These are phyloP conservation scores for Ophiostoma australiae DNA, from an alignment of 2,329 filamentous ascomycete species.

Conservation along the genomic window DNA sequence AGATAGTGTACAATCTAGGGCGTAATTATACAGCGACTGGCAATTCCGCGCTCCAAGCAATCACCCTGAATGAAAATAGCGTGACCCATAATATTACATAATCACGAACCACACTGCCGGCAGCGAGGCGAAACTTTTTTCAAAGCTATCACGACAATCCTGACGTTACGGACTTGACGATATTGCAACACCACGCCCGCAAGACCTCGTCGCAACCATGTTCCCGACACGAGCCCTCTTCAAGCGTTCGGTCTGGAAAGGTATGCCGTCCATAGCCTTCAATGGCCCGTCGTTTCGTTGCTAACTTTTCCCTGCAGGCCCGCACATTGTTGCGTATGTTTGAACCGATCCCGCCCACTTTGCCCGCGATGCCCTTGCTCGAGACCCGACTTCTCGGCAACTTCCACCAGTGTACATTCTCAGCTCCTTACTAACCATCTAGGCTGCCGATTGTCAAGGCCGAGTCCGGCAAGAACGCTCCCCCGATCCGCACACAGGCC, in stretches of 20 bases:
- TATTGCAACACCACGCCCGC: background rate
- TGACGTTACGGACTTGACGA: conserved; percentile 17
- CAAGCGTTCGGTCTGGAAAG: conserved; percentile 84
- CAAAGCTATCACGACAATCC: conserved; percentile 20
- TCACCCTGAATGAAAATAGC: background rate
- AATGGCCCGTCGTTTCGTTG: background rate
- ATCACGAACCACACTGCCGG: background rate
- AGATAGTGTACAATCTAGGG: background rate
- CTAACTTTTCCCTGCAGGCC: conserved; percentile 38
- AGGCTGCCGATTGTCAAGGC: conserved; percentile 61
- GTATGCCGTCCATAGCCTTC: conserved; percentile 40
- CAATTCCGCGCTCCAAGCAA: background rate
- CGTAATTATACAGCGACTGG: background rate
- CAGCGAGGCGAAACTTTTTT: conserved; percentile 18
- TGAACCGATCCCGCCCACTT: conserved; percentile 6
- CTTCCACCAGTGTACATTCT: no score
- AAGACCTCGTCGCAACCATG: conserved; percentile 44
- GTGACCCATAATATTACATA: conserved; percentile 10
- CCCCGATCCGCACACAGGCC: conserved; percentile 79
- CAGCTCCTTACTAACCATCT: conserved; percentile 22
- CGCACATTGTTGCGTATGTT: conserved; percentile 50
- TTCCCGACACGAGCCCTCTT: conserved; percentile 62
- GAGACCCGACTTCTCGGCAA: background rate
- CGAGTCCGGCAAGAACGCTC: conserved; percentile 56
- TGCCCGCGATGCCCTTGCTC: background rate